phyloP scores from a whole-genome alignment of 352 stramenopile species.

The Phytophthora aleatoria region DNA sequence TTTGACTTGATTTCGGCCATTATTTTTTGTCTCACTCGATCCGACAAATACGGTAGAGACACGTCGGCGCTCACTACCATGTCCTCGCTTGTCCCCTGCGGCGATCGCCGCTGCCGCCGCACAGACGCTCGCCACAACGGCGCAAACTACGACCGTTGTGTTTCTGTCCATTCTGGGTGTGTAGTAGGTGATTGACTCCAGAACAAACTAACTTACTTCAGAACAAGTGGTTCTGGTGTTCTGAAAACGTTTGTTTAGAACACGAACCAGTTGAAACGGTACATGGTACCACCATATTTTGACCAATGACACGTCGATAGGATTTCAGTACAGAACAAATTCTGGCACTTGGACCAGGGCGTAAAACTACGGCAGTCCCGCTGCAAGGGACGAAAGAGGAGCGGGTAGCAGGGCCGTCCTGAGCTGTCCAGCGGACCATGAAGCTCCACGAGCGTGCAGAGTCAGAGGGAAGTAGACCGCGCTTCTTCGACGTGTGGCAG shows the following conservation, averaged over 20 bases:
- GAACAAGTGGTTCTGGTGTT: slow-evolving; percentile 2
- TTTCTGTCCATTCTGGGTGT: neutral
- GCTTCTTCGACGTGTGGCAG: no score
- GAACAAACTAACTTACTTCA: neutral
- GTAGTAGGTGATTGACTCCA: neutral
- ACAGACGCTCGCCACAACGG: neutral
- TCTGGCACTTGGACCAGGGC: slow-evolving; percentile 2
- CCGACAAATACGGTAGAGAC: neutral
- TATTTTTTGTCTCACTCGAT: no score
- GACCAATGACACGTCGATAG: neutral
- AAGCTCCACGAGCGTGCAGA: no score
- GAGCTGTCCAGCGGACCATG: no score
- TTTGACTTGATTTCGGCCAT: no score
- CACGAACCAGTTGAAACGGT: neutral
- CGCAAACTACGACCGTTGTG: neutral
- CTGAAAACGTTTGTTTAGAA: slow-evolving; percentile 2
- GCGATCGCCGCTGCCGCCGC: neutral
- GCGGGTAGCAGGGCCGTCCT: no score
- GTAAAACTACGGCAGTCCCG: no score
- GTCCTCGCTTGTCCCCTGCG: neutral
- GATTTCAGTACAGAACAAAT: slow-evolving; percentile 5
- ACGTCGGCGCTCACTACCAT: neutral
- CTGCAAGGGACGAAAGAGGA: no score
- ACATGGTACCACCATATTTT: neutral
- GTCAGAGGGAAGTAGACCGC: no score